Base-by-base conservation (phyloP, 2,329 filamentous ascomycete genomes). In the Alternaria arbusti region DNA sequence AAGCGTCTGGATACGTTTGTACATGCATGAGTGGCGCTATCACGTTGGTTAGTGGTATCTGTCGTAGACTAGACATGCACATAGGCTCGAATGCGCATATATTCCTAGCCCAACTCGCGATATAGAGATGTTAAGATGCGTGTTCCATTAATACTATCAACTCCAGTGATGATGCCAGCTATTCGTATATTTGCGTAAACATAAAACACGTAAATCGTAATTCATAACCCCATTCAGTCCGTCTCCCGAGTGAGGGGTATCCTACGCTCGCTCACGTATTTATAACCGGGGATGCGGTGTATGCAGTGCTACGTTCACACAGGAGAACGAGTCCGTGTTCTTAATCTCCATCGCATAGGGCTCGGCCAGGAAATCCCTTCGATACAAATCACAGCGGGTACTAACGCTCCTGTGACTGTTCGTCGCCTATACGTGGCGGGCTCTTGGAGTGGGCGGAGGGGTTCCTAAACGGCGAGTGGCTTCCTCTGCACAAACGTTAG, bases 341-440 rank as follows among this genome's bases (percentile, higher is more conserved):
- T 12, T 45, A 12, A 23, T 23, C 20, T 45, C 23, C 54, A 52
- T 7, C 11, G 11, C 8, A 22, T n/a, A 9, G 20, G 20, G n/a
- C 43, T 6, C 17, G 7, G 49, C 28, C 17, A 43, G 17, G 28
- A 9, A 17, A 13, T 12, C 8, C n/a, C n/a, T 44, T 23, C 9
- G 15, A 50, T 32, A 22, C 6, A 26, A 49, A 6, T n/a, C 43
- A 49, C 30, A 57, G 32, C 12, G n/a, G 50, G n/a, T 45, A 45
- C 54, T 61, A 64, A 49, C 47, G 58, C 23, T 64, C 58, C 58
- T 61, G 58, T 15, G 54, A 49, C 46, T 77, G 75, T 59, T 80
- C 78, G 7, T 76, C 75, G 28, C 79, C 79, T 32, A 81, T 80
- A 13, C 79, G 68, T 32, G 79, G 79, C 52, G 79, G 78, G 32